phyloP scores from a whole-genome alignment of 2,329 filamentous ascomycete species.

The Colletotrichum sp. region DNA sequence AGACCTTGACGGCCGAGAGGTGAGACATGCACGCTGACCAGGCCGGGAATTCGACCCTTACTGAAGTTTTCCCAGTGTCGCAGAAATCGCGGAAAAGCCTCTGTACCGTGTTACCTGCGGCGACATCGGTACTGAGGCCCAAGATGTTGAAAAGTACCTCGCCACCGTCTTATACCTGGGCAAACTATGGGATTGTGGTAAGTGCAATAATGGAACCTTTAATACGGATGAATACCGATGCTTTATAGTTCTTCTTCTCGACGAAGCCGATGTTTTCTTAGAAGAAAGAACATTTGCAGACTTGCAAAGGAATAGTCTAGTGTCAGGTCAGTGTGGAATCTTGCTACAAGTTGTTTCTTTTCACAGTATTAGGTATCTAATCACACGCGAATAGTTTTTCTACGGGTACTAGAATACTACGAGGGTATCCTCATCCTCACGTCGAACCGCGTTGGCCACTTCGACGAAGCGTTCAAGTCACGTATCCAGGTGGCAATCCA shows the following conservation, averaged over 20 bases:
- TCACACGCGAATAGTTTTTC: too few species aligned
- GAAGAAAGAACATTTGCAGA: background rate
- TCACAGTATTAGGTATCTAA: too few species aligned
- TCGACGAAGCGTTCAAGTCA: background rate
- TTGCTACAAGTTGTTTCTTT: too few species aligned
- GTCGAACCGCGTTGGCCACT: fast-evolving
- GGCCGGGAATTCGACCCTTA: fast-evolving
- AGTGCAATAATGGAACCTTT: fast-evolving
- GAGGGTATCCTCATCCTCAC: background rate
- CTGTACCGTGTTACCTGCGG: background rate
- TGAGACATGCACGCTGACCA: fast-evolving
- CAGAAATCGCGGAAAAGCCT: background rate
- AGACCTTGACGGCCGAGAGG: fast-evolving
- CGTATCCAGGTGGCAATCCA: background rate
- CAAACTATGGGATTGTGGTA: background rate
- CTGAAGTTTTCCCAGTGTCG: fast-evolving
- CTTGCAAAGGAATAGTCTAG: background rate
- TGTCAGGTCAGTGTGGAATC: background rate
- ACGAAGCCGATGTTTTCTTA: background rate
- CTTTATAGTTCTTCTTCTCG: fast-evolving
- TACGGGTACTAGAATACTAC: fast-evolving
- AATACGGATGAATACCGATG: fast-evolving
- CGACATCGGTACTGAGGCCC: background rate
- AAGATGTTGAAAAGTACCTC: background rate
- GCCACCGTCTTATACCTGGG: fast-evolving